Evolutionary conservation across 108 stramenopile genomes (phyloP).

Genomic region (Nitzschia sp.): DNA sequence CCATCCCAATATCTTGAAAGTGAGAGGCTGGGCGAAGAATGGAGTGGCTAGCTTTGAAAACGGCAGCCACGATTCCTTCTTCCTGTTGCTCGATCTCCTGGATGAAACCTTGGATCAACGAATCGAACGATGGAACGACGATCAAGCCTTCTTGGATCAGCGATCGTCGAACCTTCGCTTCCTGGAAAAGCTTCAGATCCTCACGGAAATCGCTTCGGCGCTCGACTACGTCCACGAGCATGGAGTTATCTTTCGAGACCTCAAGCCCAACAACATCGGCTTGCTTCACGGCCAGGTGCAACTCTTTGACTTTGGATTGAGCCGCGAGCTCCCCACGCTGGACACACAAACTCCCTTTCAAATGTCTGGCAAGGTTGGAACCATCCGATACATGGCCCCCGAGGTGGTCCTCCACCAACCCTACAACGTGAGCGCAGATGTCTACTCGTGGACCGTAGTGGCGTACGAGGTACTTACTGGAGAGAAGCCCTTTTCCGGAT

Average conservation of each 20-base stretch:
- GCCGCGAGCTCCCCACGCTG: conserved; percentile 65
- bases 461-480: conserved; percentile 60
- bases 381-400: conserved; percentile 79
- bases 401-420: conserved; percentile 54
- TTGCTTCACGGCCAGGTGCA: conserved; percentile 59
- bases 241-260: conserved; percentile 67
- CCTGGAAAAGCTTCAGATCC: conserved; percentile 29
- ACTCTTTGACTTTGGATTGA: conserved; percentile 85
- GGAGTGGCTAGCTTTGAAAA: conserved; percentile 46
- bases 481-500: conserved; percentile 67
- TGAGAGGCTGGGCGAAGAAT: conserved; percentile 60
- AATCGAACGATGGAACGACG: conserved; percentile 41
- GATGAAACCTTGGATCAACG: conserved; percentile 63
- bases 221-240: conserved; percentile 65
- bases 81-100: conserved; percentile 54
- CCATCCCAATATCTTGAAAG: conserved; percentile 80
- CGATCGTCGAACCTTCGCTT: neutral
- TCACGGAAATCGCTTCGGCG: conserved; percentile 57
- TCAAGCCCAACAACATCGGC: conserved; percentile 63
- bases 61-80: conserved; percentile 49
- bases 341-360: conserved; percentile 38
- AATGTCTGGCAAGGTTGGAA: conserved; percentile 65
- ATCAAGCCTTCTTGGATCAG: conserved; percentile 3
- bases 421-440: conserved; percentile 71
- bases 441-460: conserved; percentile 73